Percentiles rank a stretch among this genome's conserved stretches.
Evolutionary conservation across 805 yeast genomes (phyloP).

Genomic region (Myxozyma nipponensis): DNA sequence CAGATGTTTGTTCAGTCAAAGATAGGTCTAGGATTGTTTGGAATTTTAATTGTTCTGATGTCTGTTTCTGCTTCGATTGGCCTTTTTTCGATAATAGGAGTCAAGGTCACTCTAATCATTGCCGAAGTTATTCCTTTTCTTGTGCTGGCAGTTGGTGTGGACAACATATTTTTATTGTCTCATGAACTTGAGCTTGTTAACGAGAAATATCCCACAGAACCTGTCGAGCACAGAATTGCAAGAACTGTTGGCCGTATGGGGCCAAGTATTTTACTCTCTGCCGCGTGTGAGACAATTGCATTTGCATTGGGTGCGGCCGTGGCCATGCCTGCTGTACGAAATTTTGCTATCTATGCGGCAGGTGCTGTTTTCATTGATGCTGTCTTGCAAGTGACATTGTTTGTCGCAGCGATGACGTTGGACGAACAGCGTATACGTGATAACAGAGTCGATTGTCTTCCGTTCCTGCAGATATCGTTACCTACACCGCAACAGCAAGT

Average conservation of each 20-base stretch:
- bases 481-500: conserved; percentile 8
- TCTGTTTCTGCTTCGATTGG: conserved; percentile 86
- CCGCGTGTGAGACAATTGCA: conserved; percentile 73
- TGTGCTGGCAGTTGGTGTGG: conserved; percentile 93
- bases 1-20: conserved; percentile 47
- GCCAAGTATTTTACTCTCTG: conserved; percentile 78
- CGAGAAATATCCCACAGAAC: conserved; percentile 44
- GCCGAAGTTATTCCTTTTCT: conserved; percentile 96
- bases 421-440: conserved; percentile 62
- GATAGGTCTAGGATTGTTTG: conserved; percentile 74
- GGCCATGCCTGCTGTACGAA: conserved; percentile 92
- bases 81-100: conserved; percentile 64
- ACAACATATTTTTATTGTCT: conserved; percentile 80
- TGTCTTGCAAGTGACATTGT: conserved; percentile 72
- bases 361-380: conserved; percentile 79
- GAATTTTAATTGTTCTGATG: conserved; percentile 72
- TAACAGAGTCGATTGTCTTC: conserved; percentile 57
- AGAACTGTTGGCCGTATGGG: conserved; percentile 70
- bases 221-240: conserved; percentile 57
- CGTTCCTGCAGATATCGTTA: conserved; percentile 45
- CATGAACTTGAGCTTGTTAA: conserved; percentile 67
- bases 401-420: conserved; percentile 64
- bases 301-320: conserved; percentile 76
- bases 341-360: conserved; percentile 88
- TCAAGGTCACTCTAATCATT: conserved; percentile 83